Percentiles rank a stretch among this genome's conserved stretches.
phyloP scores from a whole-genome alignment of 2,329 filamentous ascomycete species.

The Xylaria hypoxylon region DNA sequence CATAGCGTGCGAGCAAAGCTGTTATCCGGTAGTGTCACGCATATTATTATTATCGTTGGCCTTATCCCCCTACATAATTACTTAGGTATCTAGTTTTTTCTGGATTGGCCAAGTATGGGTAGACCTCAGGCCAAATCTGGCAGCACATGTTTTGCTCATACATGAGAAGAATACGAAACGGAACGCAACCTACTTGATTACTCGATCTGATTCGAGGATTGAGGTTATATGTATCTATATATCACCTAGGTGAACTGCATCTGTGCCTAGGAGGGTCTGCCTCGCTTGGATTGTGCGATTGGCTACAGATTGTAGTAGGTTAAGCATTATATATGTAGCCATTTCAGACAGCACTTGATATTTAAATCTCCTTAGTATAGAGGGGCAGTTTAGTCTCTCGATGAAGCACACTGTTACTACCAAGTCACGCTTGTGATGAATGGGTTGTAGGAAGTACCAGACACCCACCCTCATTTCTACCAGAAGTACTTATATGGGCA shows the following conservation, averaged over 20 bases:
- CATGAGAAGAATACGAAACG: not conserved
- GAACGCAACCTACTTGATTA: not conserved
- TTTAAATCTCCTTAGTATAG: not conserved
- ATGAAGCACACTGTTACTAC: not conserved
- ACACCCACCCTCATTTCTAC: no score
- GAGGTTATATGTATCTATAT: not conserved
- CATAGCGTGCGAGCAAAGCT: slow-evolving; percentile 41
- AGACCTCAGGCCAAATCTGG: slow-evolving; percentile 14
- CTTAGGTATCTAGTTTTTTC: slow-evolving; percentile 27
- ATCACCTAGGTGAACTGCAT: not conserved
- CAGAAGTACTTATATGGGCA: no score
- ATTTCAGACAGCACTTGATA: no score
- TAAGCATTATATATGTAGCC: not conserved
- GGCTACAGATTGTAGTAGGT: no score
- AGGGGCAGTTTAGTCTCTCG: not conserved
- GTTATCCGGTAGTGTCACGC: slow-evolving; percentile 26
- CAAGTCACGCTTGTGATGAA: no score
- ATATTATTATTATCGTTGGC: slow-evolving; percentile 23
- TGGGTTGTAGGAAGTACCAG: no score
- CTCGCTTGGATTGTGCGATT: not conserved
- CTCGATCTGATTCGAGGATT: not conserved
- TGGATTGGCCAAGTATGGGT: slow-evolving; percentile 23
- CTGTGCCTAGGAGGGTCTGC: not conserved
- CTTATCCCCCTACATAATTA: slow-evolving; percentile 34
- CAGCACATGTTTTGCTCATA: slow-evolving; percentile 16